Conservation (phyloP, 73 alveolate species). For the Paramecium sexaurelia region DNA sequence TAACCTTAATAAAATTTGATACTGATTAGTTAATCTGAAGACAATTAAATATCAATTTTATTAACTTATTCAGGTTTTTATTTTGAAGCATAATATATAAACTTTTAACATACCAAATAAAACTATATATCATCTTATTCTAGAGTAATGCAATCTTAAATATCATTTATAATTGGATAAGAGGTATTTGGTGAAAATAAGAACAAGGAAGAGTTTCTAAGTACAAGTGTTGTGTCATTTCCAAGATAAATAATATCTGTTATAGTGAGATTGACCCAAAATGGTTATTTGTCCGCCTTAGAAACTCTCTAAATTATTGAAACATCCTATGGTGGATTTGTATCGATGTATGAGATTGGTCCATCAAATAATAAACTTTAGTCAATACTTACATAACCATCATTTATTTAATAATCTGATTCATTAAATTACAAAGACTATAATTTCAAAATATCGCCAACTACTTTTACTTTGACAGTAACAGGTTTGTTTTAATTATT, state of each 20-base stretch:
- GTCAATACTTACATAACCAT: background rate
- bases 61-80: background rate
- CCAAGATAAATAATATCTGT: background rate
- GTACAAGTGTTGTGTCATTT: background rate
- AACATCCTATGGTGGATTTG: background rate
- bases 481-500: background rate
- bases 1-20: background rate
- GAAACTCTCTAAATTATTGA: background rate
- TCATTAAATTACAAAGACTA: background rate
- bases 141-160: background rate
- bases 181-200: background rate
- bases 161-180: background rate
- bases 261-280: background rate
- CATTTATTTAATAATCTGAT: background rate
- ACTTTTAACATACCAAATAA: background rate
- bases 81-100: background rate
- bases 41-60: background rate
- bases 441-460: background rate
- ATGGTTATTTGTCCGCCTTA: background rate
- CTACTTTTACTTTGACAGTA: background rate
- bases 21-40: background rate
- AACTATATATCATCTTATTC: background rate
- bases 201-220: background rate
- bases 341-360: background rate
- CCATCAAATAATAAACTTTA: background rate